Evolutionary conservation across 192 early-diverging fungal species (phyloP).

Genomic region (Backusella psychrophila): DNA sequence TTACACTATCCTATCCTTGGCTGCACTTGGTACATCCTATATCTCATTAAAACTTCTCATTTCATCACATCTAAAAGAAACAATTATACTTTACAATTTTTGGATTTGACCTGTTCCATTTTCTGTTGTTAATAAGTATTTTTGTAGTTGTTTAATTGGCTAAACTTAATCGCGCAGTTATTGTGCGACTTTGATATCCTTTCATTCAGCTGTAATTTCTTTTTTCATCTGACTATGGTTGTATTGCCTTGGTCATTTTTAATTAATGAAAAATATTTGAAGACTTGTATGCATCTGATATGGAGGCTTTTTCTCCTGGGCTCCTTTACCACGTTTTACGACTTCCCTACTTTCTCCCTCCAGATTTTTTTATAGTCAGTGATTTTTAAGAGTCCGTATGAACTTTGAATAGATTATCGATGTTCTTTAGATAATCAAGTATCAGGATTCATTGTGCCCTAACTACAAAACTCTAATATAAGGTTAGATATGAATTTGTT

Average conservation of each 20-base stretch:
- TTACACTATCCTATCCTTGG: not conserved
- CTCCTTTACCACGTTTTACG: not conserved
- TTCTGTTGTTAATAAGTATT: not conserved
- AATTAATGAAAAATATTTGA: not conserved
- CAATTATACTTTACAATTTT: not conserved
- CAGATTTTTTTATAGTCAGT: not conserved
- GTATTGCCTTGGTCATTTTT: not conserved
- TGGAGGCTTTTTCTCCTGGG: not conserved
- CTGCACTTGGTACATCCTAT: not conserved
- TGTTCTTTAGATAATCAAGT: not conserved
- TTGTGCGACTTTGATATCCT: not conserved
- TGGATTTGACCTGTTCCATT: not conserved
- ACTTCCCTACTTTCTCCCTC: not conserved
- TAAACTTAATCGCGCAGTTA: not conserved
- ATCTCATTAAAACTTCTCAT: not conserved
- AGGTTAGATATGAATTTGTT: not conserved
- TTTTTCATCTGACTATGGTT: not conserved
- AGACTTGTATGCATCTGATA: not conserved
- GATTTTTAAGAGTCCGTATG: not conserved
- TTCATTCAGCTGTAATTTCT: not conserved
- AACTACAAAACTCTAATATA: not conserved
- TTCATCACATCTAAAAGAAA: not conserved
- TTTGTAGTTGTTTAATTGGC: not conserved
- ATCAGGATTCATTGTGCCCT: not conserved
- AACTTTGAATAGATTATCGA: not conserved